Evolutionary conservation across 176 grass and related monocot species (phyloP), one percentile per base, ranked within the genome.

Genomic region (Aegilops tauschii): DNA sequence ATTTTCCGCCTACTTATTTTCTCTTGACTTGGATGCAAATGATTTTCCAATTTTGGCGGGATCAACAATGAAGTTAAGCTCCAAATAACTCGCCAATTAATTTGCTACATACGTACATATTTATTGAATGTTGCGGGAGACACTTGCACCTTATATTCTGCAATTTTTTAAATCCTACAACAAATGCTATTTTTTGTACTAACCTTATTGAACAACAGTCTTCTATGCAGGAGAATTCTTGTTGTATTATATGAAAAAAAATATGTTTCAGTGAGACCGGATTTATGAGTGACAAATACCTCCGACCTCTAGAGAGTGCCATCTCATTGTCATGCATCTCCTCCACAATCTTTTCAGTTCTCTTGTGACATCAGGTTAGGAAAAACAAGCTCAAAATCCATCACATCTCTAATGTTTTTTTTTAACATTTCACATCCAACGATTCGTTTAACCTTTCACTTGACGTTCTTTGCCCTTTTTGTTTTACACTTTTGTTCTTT

Each of bases 401-500:
- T 84, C 76, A 7, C 81, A 63, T 80, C 65, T 76, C 21, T n/a
- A 5, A 13, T 2, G 5, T 23, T 28, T 31, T 75, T 84, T 84
- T 56, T 76, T 42, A 8, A 63, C 69, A 77, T 44, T 50, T 88
- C 47, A 80, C 69, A 14, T 70, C 85, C n/a, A 14, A 63, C 14
- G 13, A 70, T 85, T 71, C 9, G 74, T 86, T 84, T 68, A 27
- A 2, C 71, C 63, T 81, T 80, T 73, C 30, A n/a, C 72, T 78
- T 86, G 72, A 23, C 16, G 6, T 63, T 65, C 12, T 80, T 80
- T 80, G 25, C 4, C 45, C 20, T 16, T 25, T 67, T 75, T 69
- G n/a, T 29, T 68, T 80, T 56, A 47, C 2, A 27, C 23, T 12
- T 67, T 69, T 63, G 2, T 49, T 35, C 30, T 37, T 66, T 45